Evolutionary conservation across 495 filamentous ascomycete genomes (phyloP), one percentile per base, ranked within the genome.

Genomic region (Pyrenopolyporus hunteri): DNA sequence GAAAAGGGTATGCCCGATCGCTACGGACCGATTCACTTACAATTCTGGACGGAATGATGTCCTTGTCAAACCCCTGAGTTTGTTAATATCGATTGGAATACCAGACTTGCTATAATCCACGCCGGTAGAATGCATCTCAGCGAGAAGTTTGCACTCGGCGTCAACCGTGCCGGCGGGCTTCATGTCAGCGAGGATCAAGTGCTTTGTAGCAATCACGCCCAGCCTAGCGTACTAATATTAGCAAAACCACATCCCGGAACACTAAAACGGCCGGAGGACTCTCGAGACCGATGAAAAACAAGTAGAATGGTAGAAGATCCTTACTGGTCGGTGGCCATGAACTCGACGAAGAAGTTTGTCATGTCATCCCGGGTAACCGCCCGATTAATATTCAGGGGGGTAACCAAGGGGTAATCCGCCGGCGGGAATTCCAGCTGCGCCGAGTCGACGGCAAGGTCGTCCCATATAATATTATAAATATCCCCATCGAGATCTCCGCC

Each of bases 61-160:
- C 13, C 23, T 31, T 22, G 63, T 73, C 0, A 74, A 58, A 4
- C 32, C 13, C 20, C 54, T 29, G 11, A 80, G 52, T 17, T 70
- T 53, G 0, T 17, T 46, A n/a, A 76, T 23, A 47, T 79, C 67
- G 13, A 92, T 90, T 0, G 87, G 80, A 22, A 85, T 82, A 0
- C 91, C 91, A 0, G 88, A 86, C 68, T 96, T 94, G 1, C 86
- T 89, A 61, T 88, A 96, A 70, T 96, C 91, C 1, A 96, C 91
- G 0, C 89, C 90, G 0, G 78, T 86, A 0, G 90, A 94, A 49
- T 88, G 85, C 67, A 94, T 71, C 48, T 83, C 77, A 2, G 91
- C 89, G 1, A 95, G 76, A 9, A 70, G 73, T 11, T 84, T 70
- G 51, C 90, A 93, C 25, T 84, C 76, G 0, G 61, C 55, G 55